Conservation (phyloP, 176 grass and related monocot species). For the Calamus simplicifolius region DNA sequence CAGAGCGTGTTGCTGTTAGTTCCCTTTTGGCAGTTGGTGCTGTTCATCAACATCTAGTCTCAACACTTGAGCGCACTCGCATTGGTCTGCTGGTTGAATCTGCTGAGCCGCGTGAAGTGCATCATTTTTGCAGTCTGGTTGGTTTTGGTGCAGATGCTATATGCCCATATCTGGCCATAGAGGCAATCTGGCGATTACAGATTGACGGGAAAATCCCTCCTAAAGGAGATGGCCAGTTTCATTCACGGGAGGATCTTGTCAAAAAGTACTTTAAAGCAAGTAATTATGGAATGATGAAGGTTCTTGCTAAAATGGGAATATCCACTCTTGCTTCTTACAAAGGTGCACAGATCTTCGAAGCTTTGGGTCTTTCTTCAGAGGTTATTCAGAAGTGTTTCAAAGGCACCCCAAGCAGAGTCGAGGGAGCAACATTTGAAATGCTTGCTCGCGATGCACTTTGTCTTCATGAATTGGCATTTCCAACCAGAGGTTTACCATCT, state of each 20-base stretch:
- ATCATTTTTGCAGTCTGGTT: conserved; percentile 90
- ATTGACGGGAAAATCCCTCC: conserved; percentile 83
- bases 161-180: conserved; percentile 89
- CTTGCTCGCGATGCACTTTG: conserved; percentile 77
- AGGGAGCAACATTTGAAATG: conserved; percentile 91
- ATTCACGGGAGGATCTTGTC: conserved; percentile 58
- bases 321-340: conserved; percentile 99
- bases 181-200: conserved; percentile 88
- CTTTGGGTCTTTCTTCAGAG: conserved; percentile 80
- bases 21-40: conserved; percentile 94
- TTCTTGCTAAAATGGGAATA: conserved; percentile 99
- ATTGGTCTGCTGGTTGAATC: conserved; percentile 78
- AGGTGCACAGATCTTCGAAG: conserved; percentile 99
- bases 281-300: conserved; percentile 96
- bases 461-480: conserved; percentile 85
- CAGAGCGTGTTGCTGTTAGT: conserved; percentile 72
- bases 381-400: conserved; percentile 83
- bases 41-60: conserved; percentile 93
- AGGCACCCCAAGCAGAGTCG: conserved; percentile 86
- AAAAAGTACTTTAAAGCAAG: conserved; percentile 79
- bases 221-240: conserved; percentile 29
- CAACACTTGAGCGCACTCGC: conserved; percentile 73
- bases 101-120: conserved; percentile 98
- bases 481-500: conserved; percentile 51
- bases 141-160: conserved; percentile 95